Conservation (phyloP, 83 land plant species). For the Larix sibirica region DNA sequence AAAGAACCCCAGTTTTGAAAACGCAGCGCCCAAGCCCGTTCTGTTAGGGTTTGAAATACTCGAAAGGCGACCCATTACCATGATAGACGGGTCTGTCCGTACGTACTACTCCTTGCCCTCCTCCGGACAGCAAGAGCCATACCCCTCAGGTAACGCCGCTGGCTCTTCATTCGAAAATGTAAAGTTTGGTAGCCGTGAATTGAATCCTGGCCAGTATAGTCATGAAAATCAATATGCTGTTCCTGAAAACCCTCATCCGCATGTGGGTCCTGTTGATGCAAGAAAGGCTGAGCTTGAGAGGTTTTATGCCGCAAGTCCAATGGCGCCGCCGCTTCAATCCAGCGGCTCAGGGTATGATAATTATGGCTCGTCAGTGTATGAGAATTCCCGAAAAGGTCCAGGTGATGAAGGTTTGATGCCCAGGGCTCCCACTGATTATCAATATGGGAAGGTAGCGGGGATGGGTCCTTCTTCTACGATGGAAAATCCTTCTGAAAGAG, state of each 20-base stretch:
- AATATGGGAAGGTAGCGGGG: background rate
- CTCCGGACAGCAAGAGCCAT: background rate
- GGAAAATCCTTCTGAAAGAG: too few relatives aligned
- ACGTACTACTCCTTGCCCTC: slow-evolving; percentile 73
- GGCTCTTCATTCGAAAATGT: background rate
- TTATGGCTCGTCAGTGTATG: background rate
- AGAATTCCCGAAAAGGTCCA: background rate
- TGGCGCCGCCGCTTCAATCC: background rate
- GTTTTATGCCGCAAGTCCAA: background rate
- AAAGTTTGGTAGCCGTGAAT: background rate
- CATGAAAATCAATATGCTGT: background rate
- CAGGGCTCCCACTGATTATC: background rate
- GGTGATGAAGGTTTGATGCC: slow-evolving; percentile 2
- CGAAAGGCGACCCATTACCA: slow-evolving; percentile 53
- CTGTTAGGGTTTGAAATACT: slow-evolving; percentile 68
- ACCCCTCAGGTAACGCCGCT: background rate
- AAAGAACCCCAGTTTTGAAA: too few relatives aligned
- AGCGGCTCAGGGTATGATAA: background rate
- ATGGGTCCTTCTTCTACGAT: background rate
- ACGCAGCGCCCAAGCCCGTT: too few relatives aligned
- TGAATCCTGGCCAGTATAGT: background rate
- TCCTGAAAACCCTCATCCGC: slow-evolving; percentile 5
- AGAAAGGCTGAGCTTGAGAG: slow-evolving; percentile 7
- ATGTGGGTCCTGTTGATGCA: background rate
- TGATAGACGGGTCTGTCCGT: slow-evolving; percentile 61